A percentile compares a stretch with the other conserved stretches of the same genome.
Evolutionary conservation across 2,329 filamentous ascomycete genomes (phyloP).

Genomic region (Aspergillus niger): DNA sequence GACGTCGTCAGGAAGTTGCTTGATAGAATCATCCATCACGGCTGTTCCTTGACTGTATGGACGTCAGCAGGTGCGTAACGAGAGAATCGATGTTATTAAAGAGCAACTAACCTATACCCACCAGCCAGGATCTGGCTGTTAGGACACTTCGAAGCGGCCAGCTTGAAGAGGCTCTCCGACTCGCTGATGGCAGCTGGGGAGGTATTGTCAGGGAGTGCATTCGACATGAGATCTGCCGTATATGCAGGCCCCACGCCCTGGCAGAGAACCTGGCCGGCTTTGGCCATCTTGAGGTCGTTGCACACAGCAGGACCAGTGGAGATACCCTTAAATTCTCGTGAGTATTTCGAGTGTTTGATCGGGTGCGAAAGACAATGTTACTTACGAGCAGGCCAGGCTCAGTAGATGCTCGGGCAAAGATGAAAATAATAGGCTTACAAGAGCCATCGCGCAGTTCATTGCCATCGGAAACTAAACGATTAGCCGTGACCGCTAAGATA

Average conservation of each 20-base stretch:
- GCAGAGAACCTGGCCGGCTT: constrained; percentile 32
- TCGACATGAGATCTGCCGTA: constrained; percentile 38
- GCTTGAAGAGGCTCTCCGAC: constrained; percentile 44
- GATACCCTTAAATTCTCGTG: constrained; percentile 26
- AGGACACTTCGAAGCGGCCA: constrained; percentile 50
- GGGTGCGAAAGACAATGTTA: background rate
- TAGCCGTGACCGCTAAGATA: background rate
- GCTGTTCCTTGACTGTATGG: constrained; percentile 44
- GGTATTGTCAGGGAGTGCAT: constrained; percentile 44
- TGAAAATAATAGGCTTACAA: constrained; percentile 49
- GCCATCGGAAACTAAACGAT: constrained; percentile 21
- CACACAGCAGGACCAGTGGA: constrained; percentile 36
- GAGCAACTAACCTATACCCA: constrained; percentile 40
- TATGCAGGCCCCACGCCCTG: constrained; percentile 52
- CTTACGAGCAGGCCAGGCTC: constrained; percentile 53
- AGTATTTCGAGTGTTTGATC: background rate
- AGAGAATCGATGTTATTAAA: background rate
- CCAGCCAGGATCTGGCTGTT: constrained; percentile 48
- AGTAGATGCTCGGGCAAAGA: constrained; percentile 53
- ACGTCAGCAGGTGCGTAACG: background rate
- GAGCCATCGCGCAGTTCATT: constrained; percentile 44
- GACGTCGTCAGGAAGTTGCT: constrained; percentile 33
- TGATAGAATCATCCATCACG: constrained; percentile 45
- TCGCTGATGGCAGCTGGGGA: constrained; percentile 41
- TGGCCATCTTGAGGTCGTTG: constrained; percentile 23